Base-by-base conservation (phyloP, 441 rosid genomes). In the Gossypium gossypioides region DNA sequence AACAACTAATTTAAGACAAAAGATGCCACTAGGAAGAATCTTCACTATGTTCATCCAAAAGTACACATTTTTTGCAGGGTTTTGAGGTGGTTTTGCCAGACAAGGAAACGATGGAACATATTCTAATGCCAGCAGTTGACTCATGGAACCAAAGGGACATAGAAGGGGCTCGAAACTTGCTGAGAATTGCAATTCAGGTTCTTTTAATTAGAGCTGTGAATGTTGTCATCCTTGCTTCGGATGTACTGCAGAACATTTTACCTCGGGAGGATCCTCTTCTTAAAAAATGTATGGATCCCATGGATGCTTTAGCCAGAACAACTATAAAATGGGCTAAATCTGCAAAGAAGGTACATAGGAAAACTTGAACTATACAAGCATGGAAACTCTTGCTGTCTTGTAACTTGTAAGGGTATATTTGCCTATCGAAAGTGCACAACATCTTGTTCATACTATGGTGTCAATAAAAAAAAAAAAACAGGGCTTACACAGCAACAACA, bases 11-110 rank as follows among this genome's bases (percentile, higher is more conserved):
- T 13, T 24, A 13, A 48, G 44, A 48, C 61, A 27, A 19, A 51
- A 27, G 21, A 15, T 29, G n/a, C 32, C 12, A 29, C 32, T n/a
- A 3, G 13, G 21, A 32, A 7, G 22, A 61, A 16, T 61, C 10
- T 61, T 34, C 13, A 2, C 16, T 27, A 29, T n/a, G 12, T 27
- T 59, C 12, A 27, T 59, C 4, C 21, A n/a, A 16, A 58, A 27
- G 10, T 27, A 12, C 4, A 55, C 27, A 13, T 69, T 0, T 8
- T 32, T 62, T 65, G 58, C 81, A 83, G 90, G 90, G 88, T 1
- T 84, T 86, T 74, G 92, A 88, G 69, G 89, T 82, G 46, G 82
- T 88, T 63, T 77, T 86, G 78, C 91, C 82, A 0, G 89, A 84
- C 71, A 84, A 79, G 65, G 79, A 76, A 37, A 88, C 88, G 37